Evolutionary conservation across 805 yeast species (phyloP), one percentile per base, ranked within the genome.

Genomic region (Candida railenensis): DNA sequence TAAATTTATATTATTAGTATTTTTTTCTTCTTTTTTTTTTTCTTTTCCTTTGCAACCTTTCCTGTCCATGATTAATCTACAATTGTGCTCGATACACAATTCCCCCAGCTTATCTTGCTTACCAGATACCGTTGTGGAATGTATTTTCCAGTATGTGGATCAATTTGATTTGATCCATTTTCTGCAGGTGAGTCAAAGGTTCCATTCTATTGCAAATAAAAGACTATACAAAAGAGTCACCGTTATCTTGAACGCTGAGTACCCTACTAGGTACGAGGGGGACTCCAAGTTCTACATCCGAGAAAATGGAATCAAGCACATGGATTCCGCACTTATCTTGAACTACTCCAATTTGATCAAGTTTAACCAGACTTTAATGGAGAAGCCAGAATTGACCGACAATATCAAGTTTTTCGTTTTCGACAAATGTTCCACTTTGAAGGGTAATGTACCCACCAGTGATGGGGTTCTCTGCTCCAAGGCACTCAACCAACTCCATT

Each of bases 251-350:
- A 56, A 59, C 43, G 61, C 65, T 2, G 63, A 64, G 36, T 52
- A 61, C 22, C 69, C 71, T 4, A 20, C 49, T 2, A 42, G 47
- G 25, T 65, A 63, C 45, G 21, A 39, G 3, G 47, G 47, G 2
- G 48, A 54, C 37, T 16, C 51, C 7, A 40, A 38, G 4, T 32
- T 33, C 7, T 67, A 54, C 51, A 53, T 67, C 4, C 37, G 39
- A 9, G 67, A 66, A 11, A 59, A 57, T 46, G 71, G 71, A 1
- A 46, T 64, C 22, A 55, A 49, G 33, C 51, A 51, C 51, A 65
- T 67, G 71, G 63, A 67, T 42, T 53, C 63, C 20, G 45, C 69
- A 5, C 34, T 67, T 14, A 62, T 67, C 21, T 42, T 61, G n/a
- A 43, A 40, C n/a, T 34, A 53, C 25, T 43, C 40, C 12, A 52